A percentile compares a stretch with the other conserved stretches of the same genome.
These are phyloP conservation scores for Metarhizium rileyi DNA, from an alignment of 2,329 filamentous ascomycete species.

Conservation along the genomic window DNA sequence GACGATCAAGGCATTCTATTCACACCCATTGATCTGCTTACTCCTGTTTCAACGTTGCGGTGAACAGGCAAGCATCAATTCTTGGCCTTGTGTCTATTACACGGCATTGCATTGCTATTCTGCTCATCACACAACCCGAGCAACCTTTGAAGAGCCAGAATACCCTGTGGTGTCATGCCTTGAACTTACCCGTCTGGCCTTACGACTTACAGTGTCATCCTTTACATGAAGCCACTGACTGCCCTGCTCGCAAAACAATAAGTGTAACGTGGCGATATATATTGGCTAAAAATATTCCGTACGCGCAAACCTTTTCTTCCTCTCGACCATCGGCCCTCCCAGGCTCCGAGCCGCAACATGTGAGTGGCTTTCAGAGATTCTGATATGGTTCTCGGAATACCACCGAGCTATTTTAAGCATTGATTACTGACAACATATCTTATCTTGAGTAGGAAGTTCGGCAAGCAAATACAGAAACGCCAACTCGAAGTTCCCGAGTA, in stretches of 20 bases:
- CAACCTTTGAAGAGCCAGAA: no score
- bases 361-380: constrained; percentile 17
- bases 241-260: constrained; percentile 3
- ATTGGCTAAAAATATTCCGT: neutral
- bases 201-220: constrained; percentile 13
- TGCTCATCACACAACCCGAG: constrained; percentile 1
- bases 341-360: constrained; percentile 21
- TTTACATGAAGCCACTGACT: constrained; percentile 11
- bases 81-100: neutral
- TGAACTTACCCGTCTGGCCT: constrained; percentile 1
- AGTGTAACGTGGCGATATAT: neutral
- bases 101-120: neutral
- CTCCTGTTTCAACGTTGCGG: neutral
- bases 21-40: neutral
- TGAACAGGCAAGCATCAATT: neutral
- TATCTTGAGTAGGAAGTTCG: constrained; percentile 74
- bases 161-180: constrained; percentile 7
- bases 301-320: neutral
- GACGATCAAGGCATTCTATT: neutral
- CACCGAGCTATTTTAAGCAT: no score
- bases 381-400: no score
- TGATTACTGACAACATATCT: constrained; percentile 6
- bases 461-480: constrained; percentile 97
- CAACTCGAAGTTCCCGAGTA: constrained; percentile 99
- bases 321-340: constrained; percentile 4